Base-by-base conservation (phyloP, 306 rosid genomes). In the Leucaena leucocephala region DNA sequence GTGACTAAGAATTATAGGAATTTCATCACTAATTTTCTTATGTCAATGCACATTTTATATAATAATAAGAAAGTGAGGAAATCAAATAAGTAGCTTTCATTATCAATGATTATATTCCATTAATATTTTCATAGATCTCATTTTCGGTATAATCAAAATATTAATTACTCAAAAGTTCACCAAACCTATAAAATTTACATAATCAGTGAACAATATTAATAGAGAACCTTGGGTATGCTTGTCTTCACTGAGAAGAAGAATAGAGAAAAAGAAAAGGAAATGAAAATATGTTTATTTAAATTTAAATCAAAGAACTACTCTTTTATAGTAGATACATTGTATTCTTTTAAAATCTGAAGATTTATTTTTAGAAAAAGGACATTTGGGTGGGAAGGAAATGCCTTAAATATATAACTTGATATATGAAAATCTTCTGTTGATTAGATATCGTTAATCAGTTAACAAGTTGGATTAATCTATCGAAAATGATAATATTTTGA, bases 401-500 rank as follows among this genome's bases (percentile, higher is more conserved):
- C 36, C 33, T 42, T 36, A 15, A 68, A 52, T 68, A 27, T 27
- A 27, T 27, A 38, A 22, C 35, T 58, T 22, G 64, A 22, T 8
- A 27, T 27, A 77, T 11, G 36, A 14, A 42, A 38, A 66, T 35
- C 33, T 9, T 38, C 48, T 33, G 64, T 57, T 45, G 71, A 46
- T 13, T 58, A 59, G 5, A 54, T 44, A 7, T 68, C 34, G 4
- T 40, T 67, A 5, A 55, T 54, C 40, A 15, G 33, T n/a, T 58
- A 33, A 59, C 49, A 69, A 46, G 27, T 78, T 16, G 52, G 71
- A 52, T 35, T 55, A 17, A 68, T 67, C 16, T 4, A 42, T 55
- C 15, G 22, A 16, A 36, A 48, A 36, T 67, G 42, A 76, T 36
- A 76, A 70, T 46, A 21, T 71, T 45, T 59, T 27, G 72, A 36